phyloP scores from a whole-genome alignment of 202 grass and related monocot genomes.

The Dendrocalamus latiflorus region DNA sequence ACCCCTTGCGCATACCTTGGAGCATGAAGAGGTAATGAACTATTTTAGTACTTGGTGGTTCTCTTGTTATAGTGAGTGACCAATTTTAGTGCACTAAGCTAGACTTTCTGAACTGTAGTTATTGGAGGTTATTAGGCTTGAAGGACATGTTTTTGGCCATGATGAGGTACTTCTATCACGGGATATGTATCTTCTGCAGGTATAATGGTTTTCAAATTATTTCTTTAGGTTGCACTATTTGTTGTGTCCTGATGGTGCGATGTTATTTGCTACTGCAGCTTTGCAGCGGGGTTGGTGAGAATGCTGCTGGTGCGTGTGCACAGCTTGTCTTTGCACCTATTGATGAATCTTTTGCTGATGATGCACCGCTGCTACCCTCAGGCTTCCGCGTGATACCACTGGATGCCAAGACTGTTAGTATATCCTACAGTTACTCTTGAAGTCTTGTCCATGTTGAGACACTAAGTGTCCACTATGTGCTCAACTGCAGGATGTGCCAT shows the following conservation, averaged over 20 bases:
- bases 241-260: not conserved
- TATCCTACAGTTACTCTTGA: not conserved
- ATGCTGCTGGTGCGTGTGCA: constrained; percentile 65
- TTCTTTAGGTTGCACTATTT: not conserved
- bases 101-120: constrained; percentile 37
- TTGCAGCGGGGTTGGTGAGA: constrained; percentile 90
- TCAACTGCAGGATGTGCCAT: constrained; percentile 33
- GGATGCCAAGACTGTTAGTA: constrained; percentile 61
- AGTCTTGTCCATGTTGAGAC: not conserved
- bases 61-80: not conserved
- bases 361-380: too few species aligned
- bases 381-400: constrained; percentile 89
- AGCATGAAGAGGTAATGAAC: constrained; percentile 77
- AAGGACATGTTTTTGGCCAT: constrained; percentile 78
- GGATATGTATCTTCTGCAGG: constrained; percentile 91
- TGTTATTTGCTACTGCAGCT: constrained; percentile 38
- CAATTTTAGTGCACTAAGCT: not conserved
- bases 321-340: constrained; percentile 98
- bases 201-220: constrained; percentile 12
- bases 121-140: constrained; percentile 83
- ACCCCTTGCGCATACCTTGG: constrained; percentile 71
- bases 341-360: constrained; percentile 93
- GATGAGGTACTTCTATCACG: constrained; percentile 71
- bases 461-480: not conserved
- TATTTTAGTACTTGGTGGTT: not conserved